phyloP scores from a whole-genome alignment of 1,139 yeast species.

The Torulaspora pretoriensis region DNA sequence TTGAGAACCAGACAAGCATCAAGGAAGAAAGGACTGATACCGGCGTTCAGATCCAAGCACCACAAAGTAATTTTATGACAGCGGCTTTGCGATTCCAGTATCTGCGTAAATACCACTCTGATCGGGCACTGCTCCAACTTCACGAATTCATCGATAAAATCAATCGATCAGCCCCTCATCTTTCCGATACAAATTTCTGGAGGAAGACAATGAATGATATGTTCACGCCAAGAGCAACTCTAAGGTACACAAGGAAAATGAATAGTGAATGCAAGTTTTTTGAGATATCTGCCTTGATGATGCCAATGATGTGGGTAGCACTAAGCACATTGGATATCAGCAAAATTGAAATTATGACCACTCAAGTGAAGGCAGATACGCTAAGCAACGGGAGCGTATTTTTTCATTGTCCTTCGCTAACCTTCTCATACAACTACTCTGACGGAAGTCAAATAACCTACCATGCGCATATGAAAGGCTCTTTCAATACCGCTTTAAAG shows the following conservation, averaged over 20 bases:
- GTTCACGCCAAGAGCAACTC: constrained; percentile 47
- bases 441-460: constrained; percentile 71
- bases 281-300: constrained; percentile 58
- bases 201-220: constrained; percentile 44
- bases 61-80: not conserved
- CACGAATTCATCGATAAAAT: constrained; percentile 27
- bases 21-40: not conserved
- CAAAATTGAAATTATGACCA: constrained; percentile 55
- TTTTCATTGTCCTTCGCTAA: constrained; percentile 55
- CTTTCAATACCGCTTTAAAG: constrained; percentile 57
- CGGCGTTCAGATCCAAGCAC: not conserved
- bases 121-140: constrained; percentile 27
- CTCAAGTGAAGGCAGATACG: constrained; percentile 63
- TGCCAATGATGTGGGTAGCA: constrained; percentile 62
- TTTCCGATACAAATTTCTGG: constrained; percentile 46
- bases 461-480: constrained; percentile 54
- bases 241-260: constrained; percentile 44
- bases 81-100: constrained; percentile 7
- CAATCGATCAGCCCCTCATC: constrained; percentile 28
- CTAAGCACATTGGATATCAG: constrained; percentile 52
- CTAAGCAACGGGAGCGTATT: constrained; percentile 62
- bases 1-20: not conserved
- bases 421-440: constrained; percentile 50
- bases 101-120: constrained; percentile 27
- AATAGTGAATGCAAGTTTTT: constrained; percentile 51